These are phyloP conservation scores for Tylopilus intermedius DNA, from an alignment of 768 basidiomycete species.

Conservation along the genomic window DNA sequence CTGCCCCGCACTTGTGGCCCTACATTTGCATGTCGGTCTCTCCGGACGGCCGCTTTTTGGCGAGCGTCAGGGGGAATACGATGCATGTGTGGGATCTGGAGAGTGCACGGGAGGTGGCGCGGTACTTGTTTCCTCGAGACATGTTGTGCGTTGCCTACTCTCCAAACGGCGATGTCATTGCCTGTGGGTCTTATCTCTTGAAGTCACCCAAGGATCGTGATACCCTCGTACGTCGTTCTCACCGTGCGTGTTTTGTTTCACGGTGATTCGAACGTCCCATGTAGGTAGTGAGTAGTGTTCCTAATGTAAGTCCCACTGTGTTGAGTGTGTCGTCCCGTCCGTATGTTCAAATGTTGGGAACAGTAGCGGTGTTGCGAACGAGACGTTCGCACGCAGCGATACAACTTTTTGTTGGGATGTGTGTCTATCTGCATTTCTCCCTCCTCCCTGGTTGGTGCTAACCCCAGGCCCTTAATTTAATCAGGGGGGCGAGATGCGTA, in stretches of 20 bases:
- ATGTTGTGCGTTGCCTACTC: constrained; percentile 23
- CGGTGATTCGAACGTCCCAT: neutral
- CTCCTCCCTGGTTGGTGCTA: neutral
- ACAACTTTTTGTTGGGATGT: constrained; percentile 3
- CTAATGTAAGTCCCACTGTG: constrained; percentile 6
- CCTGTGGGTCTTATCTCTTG: constrained; percentile 15
- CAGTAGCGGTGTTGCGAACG: neutral
- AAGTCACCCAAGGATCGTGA: constrained; percentile 9
- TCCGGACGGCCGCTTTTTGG: constrained; percentile 12
- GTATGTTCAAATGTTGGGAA: neutral
- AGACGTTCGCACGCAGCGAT: neutral
- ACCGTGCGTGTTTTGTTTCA: neutral
- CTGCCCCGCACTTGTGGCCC: constrained; percentile 17
- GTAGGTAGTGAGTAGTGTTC: constrained; percentile 4
- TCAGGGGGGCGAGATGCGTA: neutral
- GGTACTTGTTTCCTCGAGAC: constrained; percentile 20
- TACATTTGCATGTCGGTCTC: constrained; percentile 24
- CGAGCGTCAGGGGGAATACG: constrained; percentile 18
- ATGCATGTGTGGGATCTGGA: constrained; percentile 19
- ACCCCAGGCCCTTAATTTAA: constrained; percentile 2
- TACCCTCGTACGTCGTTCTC: constrained; percentile 5
- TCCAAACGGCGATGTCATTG: constrained; percentile 18
- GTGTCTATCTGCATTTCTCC: neutral
- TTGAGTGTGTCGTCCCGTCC: neutral
- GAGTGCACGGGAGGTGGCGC: constrained; percentile 11